Evolutionary conservation across 768 basidiomycete genomes (phyloP), one percentile per base, ranked within the genome.

Genomic region (Lactarius sp.): DNA sequence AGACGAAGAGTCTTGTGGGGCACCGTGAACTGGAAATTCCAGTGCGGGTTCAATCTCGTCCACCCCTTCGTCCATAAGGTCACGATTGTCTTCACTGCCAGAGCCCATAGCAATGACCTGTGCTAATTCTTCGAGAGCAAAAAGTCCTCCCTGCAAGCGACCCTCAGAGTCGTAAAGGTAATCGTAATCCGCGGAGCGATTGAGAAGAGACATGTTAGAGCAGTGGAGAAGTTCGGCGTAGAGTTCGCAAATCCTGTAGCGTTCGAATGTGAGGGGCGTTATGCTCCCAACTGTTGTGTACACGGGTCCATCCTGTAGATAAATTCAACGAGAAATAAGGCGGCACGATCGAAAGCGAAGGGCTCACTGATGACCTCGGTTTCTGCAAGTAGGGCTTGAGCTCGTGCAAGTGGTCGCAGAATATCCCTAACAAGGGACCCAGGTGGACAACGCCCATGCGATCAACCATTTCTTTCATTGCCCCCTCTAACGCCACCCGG

Each of bases 141-240:
- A 77, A 12, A 97, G 75, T 6, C 96, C 95, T n/a, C 94, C 94
- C 68, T 87, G 85, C 49, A 99, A 76, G 33, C 91, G 84, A 20
- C 96, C 96, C 57, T 92, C 85, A 1, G 79, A 77, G 70, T 92
- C 92, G 73, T 93, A 94, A n/a, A 86, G 77, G 27, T 83, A 80
- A 52, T 84, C 82, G 60, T 81, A 85, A 52, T 88, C 85, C 0
- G 82, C 71, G 1, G 83, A 75, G 10, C 97, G 91, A 72, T 98
- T 98, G 33, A 98, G 80, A 27, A 98, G 82, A 6, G 91, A 87
- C 96, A 99, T 98, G 71, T 97, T 98, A 18, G 97, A 98, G 73
- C 94, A 97, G 71, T 99, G 97, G 31, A 98, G 77, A 6, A 99
- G 84, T 72, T 99, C 97, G 20, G 96, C 97, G 70, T 96, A 94